These are phyloP conservation scores for Uronychia binucleata DNA, from an alignment of 73 alveolate species.

Conservation along the genomic window DNA sequence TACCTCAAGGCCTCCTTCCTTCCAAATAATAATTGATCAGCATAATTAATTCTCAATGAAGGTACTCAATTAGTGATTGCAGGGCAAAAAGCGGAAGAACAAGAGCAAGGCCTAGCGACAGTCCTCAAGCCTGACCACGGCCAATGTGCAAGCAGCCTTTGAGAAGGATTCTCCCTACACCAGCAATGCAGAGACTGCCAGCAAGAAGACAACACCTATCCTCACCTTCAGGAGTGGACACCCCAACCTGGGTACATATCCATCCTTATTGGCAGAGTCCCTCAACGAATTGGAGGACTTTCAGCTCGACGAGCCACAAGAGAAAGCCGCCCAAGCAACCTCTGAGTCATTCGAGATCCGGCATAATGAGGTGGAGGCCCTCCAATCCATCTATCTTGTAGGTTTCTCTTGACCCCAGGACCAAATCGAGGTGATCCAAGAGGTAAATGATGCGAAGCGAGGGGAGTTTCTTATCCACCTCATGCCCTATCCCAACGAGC, in stretches of 20 bases:
- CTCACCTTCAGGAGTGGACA: not conserved
- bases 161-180: not conserved
- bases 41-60: not conserved
- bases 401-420: conserved; percentile 6
- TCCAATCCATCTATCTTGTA: not conserved
- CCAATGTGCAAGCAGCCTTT: not conserved
- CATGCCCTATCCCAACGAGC: conserved; percentile 20
- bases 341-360: conserved; percentile 23
- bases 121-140: not conserved
- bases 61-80: not conserved
- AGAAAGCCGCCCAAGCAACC: not conserved
- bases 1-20: not conserved
- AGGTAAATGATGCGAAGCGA: conserved; percentile 14
- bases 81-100: not conserved
- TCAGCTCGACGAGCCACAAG: not conserved
- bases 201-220: not conserved
- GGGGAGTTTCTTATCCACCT: conserved; percentile 38
- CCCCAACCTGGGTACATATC: not conserved
- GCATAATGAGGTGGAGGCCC: conserved; percentile 22
- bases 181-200: not conserved
- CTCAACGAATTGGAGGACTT: not conserved
- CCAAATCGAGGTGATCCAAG: conserved; percentile 10
- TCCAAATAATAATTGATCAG: not conserved
- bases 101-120: not conserved
- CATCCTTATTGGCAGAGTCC: not conserved